Evolutionary conservation across 805 yeast genomes (phyloP).

Genomic region (Candida khao-thaluensis): DNA sequence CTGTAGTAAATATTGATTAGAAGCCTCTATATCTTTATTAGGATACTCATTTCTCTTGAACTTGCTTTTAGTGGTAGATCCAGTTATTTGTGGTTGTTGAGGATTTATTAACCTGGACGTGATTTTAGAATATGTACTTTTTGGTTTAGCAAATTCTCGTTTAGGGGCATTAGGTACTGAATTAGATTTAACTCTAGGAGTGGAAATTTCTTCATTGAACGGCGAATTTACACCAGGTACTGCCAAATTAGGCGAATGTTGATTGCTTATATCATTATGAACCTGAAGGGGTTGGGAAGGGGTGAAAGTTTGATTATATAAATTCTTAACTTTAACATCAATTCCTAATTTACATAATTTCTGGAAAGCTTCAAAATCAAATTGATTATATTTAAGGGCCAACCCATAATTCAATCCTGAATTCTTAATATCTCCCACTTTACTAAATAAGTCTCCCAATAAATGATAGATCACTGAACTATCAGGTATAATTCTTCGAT

Average conservation of each 20-base stretch:
- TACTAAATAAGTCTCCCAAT: slow-evolving; percentile 65
- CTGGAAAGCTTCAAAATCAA: slow-evolving; percentile 82
- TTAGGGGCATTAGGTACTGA: slow-evolving; percentile 40
- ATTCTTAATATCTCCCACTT: slow-evolving; percentile 58
- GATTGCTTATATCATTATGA: slow-evolving; percentile 1
- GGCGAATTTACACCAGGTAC: slow-evolving; percentile 2
- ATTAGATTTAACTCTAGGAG: slow-evolving; percentile 27
- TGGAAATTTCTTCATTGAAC: slow-evolving; percentile 20
- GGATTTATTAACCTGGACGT: slow-evolving; percentile 49
- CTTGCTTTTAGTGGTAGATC: slow-evolving; percentile 19
- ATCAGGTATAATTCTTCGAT: slow-evolving; percentile 53
- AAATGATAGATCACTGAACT: slow-evolving; percentile 65
- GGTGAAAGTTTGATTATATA: slow-evolving; percentile 18
- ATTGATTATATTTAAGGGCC: slow-evolving; percentile 74
- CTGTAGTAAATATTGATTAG: slow-evolving; percentile 44
- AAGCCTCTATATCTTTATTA: slow-evolving; percentile 26
- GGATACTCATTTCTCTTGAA: slow-evolving; percentile 11
- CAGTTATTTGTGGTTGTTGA: neutral
- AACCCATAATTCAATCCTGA: slow-evolving; percentile 66
- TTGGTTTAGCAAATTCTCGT: slow-evolving; percentile 26
- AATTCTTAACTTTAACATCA: slow-evolving; percentile 56
- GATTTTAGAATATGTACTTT: slow-evolving; percentile 43
- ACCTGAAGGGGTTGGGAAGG: slow-evolving; percentile 3
- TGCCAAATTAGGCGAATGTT: neutral
- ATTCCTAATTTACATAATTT: slow-evolving; percentile 73